Evolutionary conservation across 2,329 filamentous ascomycete genomes (phyloP).

Genomic region (Ophiocordyceps camponoti-saundersi): DNA sequence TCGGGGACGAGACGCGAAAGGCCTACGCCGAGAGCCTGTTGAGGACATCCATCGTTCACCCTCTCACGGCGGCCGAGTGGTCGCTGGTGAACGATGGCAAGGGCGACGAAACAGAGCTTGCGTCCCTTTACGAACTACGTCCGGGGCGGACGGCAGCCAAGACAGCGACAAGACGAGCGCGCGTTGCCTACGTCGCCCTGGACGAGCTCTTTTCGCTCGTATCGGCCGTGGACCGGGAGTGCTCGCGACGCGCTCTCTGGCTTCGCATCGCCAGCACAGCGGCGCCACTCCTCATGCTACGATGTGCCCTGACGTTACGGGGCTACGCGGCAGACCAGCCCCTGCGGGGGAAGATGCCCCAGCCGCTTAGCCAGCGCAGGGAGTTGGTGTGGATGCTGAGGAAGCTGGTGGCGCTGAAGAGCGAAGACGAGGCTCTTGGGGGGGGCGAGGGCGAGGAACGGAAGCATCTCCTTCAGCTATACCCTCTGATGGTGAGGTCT

Average conservation of each 20-base stretch:
- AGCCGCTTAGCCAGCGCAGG: conserved; percentile 62
- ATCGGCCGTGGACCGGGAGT: conserved; percentile 14
- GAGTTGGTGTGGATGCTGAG: conserved; percentile 60
- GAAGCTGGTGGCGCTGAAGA: conserved; percentile 47
- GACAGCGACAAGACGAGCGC: conserved; percentile 43
- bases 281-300: conserved; percentile 67
- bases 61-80: conserved; percentile 36
- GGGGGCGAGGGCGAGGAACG: conserved; percentile 34
- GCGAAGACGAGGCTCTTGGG: conserved; percentile 54
- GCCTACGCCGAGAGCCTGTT: conserved; percentile 65
- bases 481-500: conserved; percentile 56
- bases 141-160: conserved; percentile 58
- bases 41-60: conserved; percentile 64
- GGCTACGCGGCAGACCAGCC: conserved; percentile 85
- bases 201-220: conserved; percentile 63
- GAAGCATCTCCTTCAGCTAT: conserved; percentile 67
- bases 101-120: conserved; percentile 29
- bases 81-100: conserved; percentile 29
- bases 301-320: conserved; percentile 65
- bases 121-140: conserved; percentile 42
- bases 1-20: conserved; percentile 51
- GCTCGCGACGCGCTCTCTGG: conserved; percentile 16
- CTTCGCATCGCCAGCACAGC: conserved; percentile 55
- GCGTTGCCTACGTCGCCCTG: conserved; percentile 66
- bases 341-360: conserved; percentile 73